Evolutionary conservation across 352 stramenopile species (phyloP).

Genomic region (Globisporangium uncinulatum): DNA sequence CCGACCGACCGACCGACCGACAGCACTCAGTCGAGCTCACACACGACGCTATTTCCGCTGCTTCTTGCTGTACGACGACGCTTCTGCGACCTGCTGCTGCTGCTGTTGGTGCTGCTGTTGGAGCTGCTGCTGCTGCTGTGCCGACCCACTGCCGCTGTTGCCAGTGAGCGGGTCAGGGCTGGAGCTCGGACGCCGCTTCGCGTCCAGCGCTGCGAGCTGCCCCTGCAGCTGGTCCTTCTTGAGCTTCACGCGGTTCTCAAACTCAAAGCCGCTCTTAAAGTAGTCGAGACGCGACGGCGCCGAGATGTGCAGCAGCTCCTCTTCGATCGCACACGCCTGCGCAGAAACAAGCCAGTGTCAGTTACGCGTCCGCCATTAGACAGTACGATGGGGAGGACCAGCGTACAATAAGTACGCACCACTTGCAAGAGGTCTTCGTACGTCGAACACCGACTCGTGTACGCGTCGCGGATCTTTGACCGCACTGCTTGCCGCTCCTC

Average conservation of each 20-base stretch:
- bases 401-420: constrained; percentile 26
- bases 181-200: constrained; percentile 57
- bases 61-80: constrained; percentile 45
- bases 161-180: constrained; percentile 23
- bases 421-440: constrained; percentile 89
- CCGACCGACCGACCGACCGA: background rate
- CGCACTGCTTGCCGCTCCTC: constrained; percentile 85
- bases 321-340: constrained; percentile 84
- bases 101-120: constrained; percentile 6
- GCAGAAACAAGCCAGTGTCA: background rate
- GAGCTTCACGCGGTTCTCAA: constrained; percentile 87
- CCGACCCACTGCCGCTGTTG: constrained; percentile 27
- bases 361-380: background rate
- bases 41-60: constrained; percentile 32
- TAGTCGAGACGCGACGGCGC: constrained; percentile 85
- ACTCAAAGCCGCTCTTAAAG: constrained; percentile 90
- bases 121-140: constrained; percentile 11
- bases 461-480: constrained; percentile 84
- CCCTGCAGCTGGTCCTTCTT: constrained; percentile 88
- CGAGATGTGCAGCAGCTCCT: constrained; percentile 86
- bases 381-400: no score
- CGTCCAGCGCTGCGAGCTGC: constrained; percentile 71
- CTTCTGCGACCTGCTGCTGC: constrained; percentile 11
- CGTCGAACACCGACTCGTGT: constrained; percentile 75
- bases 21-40: background rate